Percentiles rank a stretch among this genome's conserved stretches.
Conservation (phyloP, 495 filamentous ascomycete genomes). For the Xylaria acuta region DNA sequence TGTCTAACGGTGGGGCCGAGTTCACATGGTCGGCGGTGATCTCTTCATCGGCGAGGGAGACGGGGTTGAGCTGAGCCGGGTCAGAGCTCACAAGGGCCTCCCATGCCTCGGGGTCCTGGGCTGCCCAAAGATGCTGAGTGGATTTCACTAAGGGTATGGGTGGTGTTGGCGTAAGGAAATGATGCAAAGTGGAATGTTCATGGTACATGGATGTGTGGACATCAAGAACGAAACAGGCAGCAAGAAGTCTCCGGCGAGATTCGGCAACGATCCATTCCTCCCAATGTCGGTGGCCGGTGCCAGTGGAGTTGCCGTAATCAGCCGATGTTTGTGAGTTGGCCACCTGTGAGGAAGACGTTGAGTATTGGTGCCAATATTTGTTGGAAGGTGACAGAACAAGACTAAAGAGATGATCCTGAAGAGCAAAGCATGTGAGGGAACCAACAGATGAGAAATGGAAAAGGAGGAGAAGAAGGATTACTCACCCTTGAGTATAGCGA, state of each 20-base stretch:
- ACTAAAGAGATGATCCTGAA: constrained; percentile 44
- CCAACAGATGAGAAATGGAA: constrained; percentile 45
- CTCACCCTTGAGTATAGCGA: constrained; percentile 60
- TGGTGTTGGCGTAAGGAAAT: constrained; percentile 36
- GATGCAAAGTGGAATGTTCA: constrained; percentile 45
- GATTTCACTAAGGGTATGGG: constrained; percentile 47
- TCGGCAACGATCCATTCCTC: constrained; percentile 55
- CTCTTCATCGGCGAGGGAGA: constrained; percentile 36
- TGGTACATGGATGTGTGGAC: constrained; percentile 57
- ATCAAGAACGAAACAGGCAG: constrained; percentile 58
- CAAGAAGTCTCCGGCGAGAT: constrained; percentile 55
- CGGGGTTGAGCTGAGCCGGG: constrained; percentile 34
- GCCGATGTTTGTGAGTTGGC: constrained; percentile 41
- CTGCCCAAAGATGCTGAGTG: constrained; percentile 49
- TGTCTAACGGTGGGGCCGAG: constrained; percentile 40
- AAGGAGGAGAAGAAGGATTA: constrained; percentile 41
- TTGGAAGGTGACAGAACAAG: constrained; percentile 44
- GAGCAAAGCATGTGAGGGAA: constrained; percentile 43
- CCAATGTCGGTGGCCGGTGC: constrained; percentile 48
- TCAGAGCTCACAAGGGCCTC: constrained; percentile 34
- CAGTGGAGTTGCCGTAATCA: constrained; percentile 33
- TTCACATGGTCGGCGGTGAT: constrained; percentile 42
- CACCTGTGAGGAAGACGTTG: constrained; percentile 54
- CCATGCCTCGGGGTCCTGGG: constrained; percentile 47
- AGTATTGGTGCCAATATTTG: constrained; percentile 50